These are phyloP conservation scores for Chlorella sp. DNA, from an alignment of 139 green algal genomes.

Conservation along the genomic window DNA sequence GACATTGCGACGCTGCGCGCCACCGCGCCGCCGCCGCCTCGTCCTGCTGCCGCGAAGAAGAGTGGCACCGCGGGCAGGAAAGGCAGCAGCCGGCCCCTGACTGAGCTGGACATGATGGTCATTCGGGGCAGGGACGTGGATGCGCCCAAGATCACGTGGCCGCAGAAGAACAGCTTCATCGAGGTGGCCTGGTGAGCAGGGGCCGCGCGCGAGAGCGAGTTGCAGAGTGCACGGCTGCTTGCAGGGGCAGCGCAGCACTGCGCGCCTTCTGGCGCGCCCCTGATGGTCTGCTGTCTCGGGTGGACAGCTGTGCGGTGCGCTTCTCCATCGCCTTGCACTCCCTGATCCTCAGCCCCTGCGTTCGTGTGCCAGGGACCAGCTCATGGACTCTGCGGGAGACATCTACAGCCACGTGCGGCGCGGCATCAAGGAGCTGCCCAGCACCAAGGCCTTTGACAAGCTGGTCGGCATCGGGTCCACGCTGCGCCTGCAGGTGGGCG, in stretches of 20 bases:
- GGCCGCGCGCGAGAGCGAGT: too few relatives aligned
- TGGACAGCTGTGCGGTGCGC: not conserved
- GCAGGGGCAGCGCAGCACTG: too few relatives aligned
- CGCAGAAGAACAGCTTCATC: not conserved
- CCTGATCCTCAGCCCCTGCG: not conserved
- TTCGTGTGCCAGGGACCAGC: conserved; percentile 28
- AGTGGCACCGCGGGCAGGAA: not conserved
- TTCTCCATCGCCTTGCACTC: not conserved
- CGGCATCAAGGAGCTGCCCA: conserved; percentile 21
- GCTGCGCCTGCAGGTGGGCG: conserved; percentile 15
- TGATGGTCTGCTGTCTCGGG: not conserved
- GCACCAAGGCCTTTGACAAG: conserved; percentile 17
- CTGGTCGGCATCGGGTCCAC: conserved; percentile 12
- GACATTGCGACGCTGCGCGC: too few relatives aligned
- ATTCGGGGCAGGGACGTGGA: not conserved
- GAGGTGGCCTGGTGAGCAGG: conserved; percentile 24
- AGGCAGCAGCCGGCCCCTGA: not conserved
- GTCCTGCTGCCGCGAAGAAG: too few relatives aligned
- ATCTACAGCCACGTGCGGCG: conserved; percentile 20
- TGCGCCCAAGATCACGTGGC: not conserved
- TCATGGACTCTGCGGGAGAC: conserved; percentile 30
- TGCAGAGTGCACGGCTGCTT: too few relatives aligned
- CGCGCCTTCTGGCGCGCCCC: not conserved
- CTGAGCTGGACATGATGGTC: conserved; percentile 19
- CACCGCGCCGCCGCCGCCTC: too few relatives aligned